A percentile compares a stretch with the other conserved stretches of the same genome.
These are phyloP conservation scores for Candida schatavii DNA, from an alignment of 805 yeast genomes.

Conservation along the genomic window DNA sequence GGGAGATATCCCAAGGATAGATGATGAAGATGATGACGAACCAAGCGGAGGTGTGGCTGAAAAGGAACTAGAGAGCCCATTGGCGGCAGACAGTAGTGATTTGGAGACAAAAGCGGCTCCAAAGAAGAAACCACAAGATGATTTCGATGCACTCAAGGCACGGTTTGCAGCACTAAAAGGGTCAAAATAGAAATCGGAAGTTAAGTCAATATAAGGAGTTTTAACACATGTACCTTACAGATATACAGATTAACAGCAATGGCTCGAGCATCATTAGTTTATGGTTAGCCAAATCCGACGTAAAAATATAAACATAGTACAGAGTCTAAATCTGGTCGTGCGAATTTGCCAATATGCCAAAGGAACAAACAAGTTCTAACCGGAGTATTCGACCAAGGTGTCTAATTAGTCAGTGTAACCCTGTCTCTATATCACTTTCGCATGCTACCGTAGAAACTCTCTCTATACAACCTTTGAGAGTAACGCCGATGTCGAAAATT, in stretches of 20 bases:
- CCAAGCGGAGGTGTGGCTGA: constrained; percentile 19
- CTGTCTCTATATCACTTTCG: too few species aligned
- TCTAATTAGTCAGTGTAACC: too few species aligned
- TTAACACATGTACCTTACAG: background rate
- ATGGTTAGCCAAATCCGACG: too few species aligned
- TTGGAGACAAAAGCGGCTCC: constrained; percentile 8
- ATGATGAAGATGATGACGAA: constrained; percentile 29
- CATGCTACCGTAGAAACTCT: constrained; percentile 6
- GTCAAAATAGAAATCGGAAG: background rate
- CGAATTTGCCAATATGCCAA: constrained; percentile 5
- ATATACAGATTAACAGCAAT: too few species aligned
- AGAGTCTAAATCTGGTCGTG: too few species aligned
- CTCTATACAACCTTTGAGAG: background rate
- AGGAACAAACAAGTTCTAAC: constrained; percentile 3
- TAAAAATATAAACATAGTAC: too few species aligned
- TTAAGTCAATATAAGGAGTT: background rate
- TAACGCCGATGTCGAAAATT: constrained; percentile 12
- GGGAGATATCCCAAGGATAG: constrained; percentile 9
- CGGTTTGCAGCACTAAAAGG: constrained; percentile 73
- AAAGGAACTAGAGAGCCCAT: constrained; percentile 18
- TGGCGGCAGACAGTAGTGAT: constrained; percentile 16
- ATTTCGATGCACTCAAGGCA: constrained; percentile 63
- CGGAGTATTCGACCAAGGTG: too few species aligned
- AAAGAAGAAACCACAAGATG: constrained; percentile 29
- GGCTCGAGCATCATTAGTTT: too few species aligned